Evolutionary conservation across 495 filamentous ascomycete species (phyloP).

Genomic region (Immersiella caudata): DNA sequence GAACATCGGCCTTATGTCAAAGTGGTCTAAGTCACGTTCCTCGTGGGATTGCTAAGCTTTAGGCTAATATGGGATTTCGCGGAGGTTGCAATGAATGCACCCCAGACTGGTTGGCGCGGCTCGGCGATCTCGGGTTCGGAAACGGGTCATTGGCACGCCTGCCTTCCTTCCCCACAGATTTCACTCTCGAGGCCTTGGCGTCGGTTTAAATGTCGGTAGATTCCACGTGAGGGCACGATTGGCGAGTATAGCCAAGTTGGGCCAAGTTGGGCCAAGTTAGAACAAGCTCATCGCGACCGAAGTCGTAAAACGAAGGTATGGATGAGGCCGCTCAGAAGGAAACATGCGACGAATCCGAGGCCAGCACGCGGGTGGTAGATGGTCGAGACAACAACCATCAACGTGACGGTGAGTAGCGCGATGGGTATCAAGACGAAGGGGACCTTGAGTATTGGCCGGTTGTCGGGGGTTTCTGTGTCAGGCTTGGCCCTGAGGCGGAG

Average conservation of each 20-base stretch:
- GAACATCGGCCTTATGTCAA: neutral
- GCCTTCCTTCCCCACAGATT: neutral
- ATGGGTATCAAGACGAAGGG: conserved; percentile 10
- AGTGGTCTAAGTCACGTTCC: neutral
- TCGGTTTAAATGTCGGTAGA: neutral
- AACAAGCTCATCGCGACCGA: neutral
- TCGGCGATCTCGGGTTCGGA: neutral
- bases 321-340: conserved; percentile 2
- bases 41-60: neutral
- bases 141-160: neutral
- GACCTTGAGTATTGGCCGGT: conserved; percentile 6
- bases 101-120: neutral
- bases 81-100: neutral
- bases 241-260: neutral
- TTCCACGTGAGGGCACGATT: neutral
- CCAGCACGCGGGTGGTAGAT: conserved; percentile 1
- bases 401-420: conserved; percentile 9
- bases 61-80: neutral
- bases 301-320: neutral
- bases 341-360: conserved; percentile 1
- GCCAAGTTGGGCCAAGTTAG: neutral
- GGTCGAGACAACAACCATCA: conserved; percentile 5
- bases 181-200: neutral
- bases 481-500: conserved; percentile 6
- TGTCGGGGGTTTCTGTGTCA: neutral